These are phyloP conservation scores for Metschnikowia bowlesiae DNA, from an alignment of 805 yeast genomes.

Conservation along the genomic window DNA sequence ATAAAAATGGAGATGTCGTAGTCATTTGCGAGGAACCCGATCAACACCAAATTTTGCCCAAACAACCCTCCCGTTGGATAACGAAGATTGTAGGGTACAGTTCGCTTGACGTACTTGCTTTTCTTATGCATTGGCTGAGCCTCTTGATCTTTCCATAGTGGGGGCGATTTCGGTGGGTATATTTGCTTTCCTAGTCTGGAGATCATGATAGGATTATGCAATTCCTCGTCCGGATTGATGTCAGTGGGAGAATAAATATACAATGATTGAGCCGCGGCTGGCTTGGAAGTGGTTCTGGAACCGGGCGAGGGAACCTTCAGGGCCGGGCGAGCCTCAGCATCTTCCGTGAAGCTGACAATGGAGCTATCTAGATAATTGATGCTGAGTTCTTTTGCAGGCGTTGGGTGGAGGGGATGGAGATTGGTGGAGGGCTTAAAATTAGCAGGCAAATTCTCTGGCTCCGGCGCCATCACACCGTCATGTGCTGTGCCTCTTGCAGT, in stretches of 20 bases:
- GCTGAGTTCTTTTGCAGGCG: slow-evolving; percentile 16
- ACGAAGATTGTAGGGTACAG: slow-evolving; percentile 44
- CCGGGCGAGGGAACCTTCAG: not conserved
- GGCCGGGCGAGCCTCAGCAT: slow-evolving; percentile 3
- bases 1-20: slow-evolving; percentile 45
- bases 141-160: slow-evolving; percentile 24
- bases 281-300: not conserved
- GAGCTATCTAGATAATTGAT: slow-evolving; percentile 33
- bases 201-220: slow-evolving; percentile 29
- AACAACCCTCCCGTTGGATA: slow-evolving; percentile 61
- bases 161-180: slow-evolving; percentile 28
- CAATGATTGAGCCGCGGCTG: slow-evolving; percentile 19
- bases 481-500: not conserved
- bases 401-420: slow-evolving; percentile 3
- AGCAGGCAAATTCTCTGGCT: not conserved
- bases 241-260: slow-evolving; percentile 33
- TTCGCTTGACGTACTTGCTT: slow-evolving; percentile 11
- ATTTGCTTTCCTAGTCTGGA: slow-evolving; percentile 33
- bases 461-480: not conserved
- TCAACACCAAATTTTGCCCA: slow-evolving; percentile 60
- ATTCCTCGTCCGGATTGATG: slow-evolving; percentile 7
- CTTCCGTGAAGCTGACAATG: slow-evolving; percentile 30
- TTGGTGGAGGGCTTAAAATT: no score
- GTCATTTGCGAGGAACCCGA: slow-evolving; percentile 53
- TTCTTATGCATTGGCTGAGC: slow-evolving; percentile 1